Base-by-base conservation (phyloP, 2,329 filamentous ascomycete genomes). In the Talaromyces sp. region DNA sequence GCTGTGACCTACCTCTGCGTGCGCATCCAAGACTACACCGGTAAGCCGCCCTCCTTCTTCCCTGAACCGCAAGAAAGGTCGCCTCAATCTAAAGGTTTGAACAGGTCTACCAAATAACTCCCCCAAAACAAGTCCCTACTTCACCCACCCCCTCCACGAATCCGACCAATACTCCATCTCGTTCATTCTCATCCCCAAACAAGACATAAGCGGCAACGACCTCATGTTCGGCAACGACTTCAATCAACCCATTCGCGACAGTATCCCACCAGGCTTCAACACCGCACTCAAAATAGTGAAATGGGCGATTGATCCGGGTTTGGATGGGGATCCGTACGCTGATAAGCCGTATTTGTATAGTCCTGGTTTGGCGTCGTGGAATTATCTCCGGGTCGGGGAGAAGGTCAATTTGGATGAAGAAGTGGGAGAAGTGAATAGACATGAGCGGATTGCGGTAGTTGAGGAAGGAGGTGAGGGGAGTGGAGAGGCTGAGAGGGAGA, bases 221-320 rank as follows among this genome's bases (percentile, higher is more conserved):
- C 82, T 99, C 2, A 88, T 97, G 62, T 97, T 97, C 71, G 95
- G 94, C 48, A 98, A 98, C 76, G 93, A 97, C 81, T 97, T 98
- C 75, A 93, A 97, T 73, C 87, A 90, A 60, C 92, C 95, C 0
- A 95, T 99, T 70, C 87, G 92, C 35, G 90, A 97, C 74, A 86
- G 88, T 16, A 82, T 99, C 1, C 94, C 95, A 0, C 91, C 92
- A 0, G 93, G 94, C 0, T 96, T 97, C 77, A 87, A 87, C 73
- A 89, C 91, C 10, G 93, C 93, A 0, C 87, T 97, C 77, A 88
- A 87, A 61, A 89, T 97, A 50, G 91, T 96, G 33, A 91, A 91
- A 71, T 96, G 91, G 90, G 91, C 88, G 81, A 90, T 98, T 58
- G 94, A 99, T 74, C 94, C 94, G 0, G 92, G 93, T 0, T 80